Evolutionary conservation across 192 early-diverging fungal species (phyloP).

Genomic region (Backusella tuberculispora): DNA sequence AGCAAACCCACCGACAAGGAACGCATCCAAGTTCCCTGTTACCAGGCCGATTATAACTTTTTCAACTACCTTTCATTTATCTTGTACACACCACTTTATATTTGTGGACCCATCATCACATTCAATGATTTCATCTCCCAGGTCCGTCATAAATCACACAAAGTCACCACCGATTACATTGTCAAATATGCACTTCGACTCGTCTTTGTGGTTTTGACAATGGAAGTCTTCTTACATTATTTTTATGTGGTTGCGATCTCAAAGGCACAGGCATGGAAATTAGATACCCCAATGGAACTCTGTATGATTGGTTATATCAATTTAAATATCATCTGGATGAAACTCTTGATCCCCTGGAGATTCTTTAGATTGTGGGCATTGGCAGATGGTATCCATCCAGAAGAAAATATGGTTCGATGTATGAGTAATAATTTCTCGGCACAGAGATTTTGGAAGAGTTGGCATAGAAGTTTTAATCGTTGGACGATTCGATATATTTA

Average conservation of each 20-base stretch:
- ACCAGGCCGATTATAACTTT: constrained; percentile 74
- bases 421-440: constrained; percentile 95
- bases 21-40: constrained; percentile 59
- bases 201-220: constrained; percentile 60
- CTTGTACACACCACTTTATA: constrained; percentile 90
- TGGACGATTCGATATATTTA: constrained; percentile 77
- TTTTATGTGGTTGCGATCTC: constrained; percentile 90
- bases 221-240: constrained; percentile 88
- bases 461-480: constrained; percentile 92
- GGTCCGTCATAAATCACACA: constrained; percentile 41
- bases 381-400: constrained; percentile 80
- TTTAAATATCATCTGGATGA: constrained; percentile 91
- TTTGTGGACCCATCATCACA: constrained; percentile 94
- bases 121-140: constrained; percentile 93
- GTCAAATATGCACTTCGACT: constrained; percentile 73
- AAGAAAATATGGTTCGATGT: constrained; percentile 95
- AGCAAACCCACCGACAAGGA: constrained; percentile 53
- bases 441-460: constrained; percentile 91
- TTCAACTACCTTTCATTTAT: constrained; percentile 79
- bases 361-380: constrained; percentile 96
- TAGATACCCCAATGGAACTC: constrained; percentile 76
- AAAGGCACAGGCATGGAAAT: constrained; percentile 81
- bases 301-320: constrained; percentile 86
- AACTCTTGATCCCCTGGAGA: constrained; percentile 93
- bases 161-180: constrained; percentile 31